phyloP scores from a whole-genome alignment of 805 yeast species.

The Saturnispora gosingensis region DNA sequence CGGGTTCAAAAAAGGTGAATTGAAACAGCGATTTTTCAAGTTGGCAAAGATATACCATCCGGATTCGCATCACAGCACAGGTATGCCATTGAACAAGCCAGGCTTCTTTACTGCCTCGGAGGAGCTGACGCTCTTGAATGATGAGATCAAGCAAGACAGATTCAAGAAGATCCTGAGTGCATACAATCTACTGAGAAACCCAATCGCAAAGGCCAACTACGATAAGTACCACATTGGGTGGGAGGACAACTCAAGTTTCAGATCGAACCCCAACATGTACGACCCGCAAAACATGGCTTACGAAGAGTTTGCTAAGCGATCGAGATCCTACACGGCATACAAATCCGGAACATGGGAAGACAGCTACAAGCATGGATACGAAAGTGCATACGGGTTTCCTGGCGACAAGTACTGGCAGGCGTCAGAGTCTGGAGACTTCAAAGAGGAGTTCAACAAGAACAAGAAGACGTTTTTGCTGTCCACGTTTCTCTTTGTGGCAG shows the following conservation, averaged over 20 bases:
- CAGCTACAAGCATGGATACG: conserved; percentile 14
- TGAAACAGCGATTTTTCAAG: conserved; percentile 45
- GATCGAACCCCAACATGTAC: conserved; percentile 18
- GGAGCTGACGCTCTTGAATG: conserved; percentile 10
- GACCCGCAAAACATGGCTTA: conserved; percentile 14
- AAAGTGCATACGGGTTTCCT: conserved; percentile 21
- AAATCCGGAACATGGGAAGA: conserved; percentile 27
- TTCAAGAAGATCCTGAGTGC: conserved; percentile 52
- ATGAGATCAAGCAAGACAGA: conserved; percentile 30
- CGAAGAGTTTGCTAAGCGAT: conserved; percentile 5
- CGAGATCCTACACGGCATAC: conserved; percentile 9
- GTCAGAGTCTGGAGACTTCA: conserved; percentile 18
- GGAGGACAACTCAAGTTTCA: conserved; percentile 24
- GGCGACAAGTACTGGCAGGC: conserved; percentile 22
- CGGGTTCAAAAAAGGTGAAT: conserved; percentile 28
- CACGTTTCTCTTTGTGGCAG: conserved; percentile 19
- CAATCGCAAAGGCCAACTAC: conserved; percentile 34
- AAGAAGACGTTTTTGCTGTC: conserved; percentile 22
- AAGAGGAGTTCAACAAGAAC: conserved; percentile 23
- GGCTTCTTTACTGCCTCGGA: neutral
- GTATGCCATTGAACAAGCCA: conserved; percentile 13
- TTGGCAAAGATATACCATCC: conserved; percentile 79
- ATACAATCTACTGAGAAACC: conserved; percentile 44
- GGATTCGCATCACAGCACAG: conserved; percentile 33
- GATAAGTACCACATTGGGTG: conserved; percentile 41